A percentile compares a stretch with the other conserved stretches of the same genome.
Conservation (phyloP, 192 early-diverging fungal genomes). For the Coemansia sp. region DNA sequence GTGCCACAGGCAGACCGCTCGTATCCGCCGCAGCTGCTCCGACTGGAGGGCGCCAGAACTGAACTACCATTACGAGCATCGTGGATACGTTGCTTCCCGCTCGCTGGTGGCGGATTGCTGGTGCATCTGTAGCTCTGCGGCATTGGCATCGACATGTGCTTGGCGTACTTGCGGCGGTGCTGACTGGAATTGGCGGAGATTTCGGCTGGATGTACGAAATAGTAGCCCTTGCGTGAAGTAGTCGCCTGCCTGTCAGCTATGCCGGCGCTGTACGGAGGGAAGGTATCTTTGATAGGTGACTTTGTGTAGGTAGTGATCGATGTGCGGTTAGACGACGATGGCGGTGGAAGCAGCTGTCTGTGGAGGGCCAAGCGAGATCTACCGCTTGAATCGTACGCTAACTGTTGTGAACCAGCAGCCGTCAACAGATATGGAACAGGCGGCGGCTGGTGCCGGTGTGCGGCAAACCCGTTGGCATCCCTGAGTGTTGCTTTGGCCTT, state of each 20-base stretch:
- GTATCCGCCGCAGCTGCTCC: not conserved
- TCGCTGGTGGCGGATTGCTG: conserved; percentile 3
- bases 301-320: not conserved
- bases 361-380: not conserved
- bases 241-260: not conserved
- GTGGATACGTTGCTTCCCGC: not conserved
- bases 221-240: not conserved
- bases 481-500: not conserved
- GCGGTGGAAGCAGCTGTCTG: not conserved
- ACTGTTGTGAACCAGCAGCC: not conserved
- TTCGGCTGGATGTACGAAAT: not conserved
- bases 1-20: not conserved
- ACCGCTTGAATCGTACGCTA: not conserved
- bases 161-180: conserved; percentile 6
- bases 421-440: not conserved
- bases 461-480: conserved; percentile 4
- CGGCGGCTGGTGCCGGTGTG: conserved; percentile 22
- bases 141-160: conserved; percentile 40
- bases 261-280: not conserved
- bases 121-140: not conserved
- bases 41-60: not conserved
- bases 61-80: not conserved
- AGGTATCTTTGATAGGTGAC: not conserved
- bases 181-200: not conserved
- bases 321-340: not conserved